Conservation (phyloP, 108 stramenopile genomes). For the Cyclotella atomus region DNA sequence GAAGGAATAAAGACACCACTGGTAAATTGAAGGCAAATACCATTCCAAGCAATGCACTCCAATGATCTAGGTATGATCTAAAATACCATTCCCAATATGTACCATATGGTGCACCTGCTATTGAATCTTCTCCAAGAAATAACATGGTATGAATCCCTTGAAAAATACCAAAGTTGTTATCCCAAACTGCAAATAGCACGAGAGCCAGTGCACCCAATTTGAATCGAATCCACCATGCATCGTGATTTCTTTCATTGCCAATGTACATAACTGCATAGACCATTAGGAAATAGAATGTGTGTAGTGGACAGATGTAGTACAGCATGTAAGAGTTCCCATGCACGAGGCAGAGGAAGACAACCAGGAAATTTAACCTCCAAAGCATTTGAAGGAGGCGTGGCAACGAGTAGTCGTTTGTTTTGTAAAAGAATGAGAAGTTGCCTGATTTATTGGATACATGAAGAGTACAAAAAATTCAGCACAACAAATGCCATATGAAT, state of each 20-base stretch:
- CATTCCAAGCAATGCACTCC: conserved; percentile 96
- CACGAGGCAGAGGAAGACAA: conserved; percentile 88
- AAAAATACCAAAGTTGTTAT: conserved; percentile 79
- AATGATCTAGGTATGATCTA: conserved; percentile 94
- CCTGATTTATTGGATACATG: not conserved
- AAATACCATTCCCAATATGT: conserved; percentile 98
- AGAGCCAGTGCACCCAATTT: conserved; percentile 84
- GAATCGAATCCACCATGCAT: conserved; percentile 87
- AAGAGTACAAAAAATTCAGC: not conserved
- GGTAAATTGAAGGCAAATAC: conserved; percentile 94
- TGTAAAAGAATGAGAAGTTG: conserved; percentile 96
- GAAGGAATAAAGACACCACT: conserved; percentile 81
- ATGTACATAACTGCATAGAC: conserved; percentile 93
- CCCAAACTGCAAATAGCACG: conserved; percentile 91
- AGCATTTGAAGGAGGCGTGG: conserved; percentile 96
- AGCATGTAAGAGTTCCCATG: conserved; percentile 96
- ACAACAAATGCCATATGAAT: not conserved
- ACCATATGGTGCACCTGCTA: conserved; percentile 81
- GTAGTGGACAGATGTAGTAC: conserved; percentile 98
- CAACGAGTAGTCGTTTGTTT: conserved; percentile 89
- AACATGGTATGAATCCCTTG: conserved; percentile 68
- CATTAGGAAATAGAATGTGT: conserved; percentile 97
- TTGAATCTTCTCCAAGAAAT: conserved; percentile 80
- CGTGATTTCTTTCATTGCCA: conserved; percentile 75
- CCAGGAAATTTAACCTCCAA: conserved; percentile 97